Base-by-base conservation (phyloP, 2,329 filamentous ascomycete genomes). In the Tympanopsis confertula region DNA sequence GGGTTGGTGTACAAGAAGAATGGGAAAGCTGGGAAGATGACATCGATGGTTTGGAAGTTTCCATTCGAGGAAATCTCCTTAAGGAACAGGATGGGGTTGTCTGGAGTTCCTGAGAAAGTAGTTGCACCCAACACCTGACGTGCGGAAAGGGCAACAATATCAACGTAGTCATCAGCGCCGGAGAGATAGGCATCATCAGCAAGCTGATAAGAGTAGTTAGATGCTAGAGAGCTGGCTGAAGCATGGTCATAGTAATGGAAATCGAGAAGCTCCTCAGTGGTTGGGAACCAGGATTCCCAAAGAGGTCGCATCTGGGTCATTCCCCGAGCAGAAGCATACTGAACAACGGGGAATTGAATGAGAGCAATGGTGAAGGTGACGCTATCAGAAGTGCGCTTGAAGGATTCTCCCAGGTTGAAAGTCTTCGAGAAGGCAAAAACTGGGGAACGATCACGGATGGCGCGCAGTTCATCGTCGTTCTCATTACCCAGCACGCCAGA, bases 1-100 rank as follows among this genome's bases (percentile, higher is more conserved):
- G 85, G 85, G 47, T 88, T 87, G 14, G 84, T 87, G 52, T 89
- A 91, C 15, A 89, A 56, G 63, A 89, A 89, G 66, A 89, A 91
- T 0, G 86, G 84, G 57, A 86, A 88, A 0, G 84, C 72, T 0
- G 85, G 86, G 62, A 87, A 91, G 48, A 93, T 89, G 40, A 93
- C 83, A 59, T 89, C 84, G 10, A 91, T 82, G 0, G 85, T 91
- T 53, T 91, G 85, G 55, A 79, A 79, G 50, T 93, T 89, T 3
- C 85, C 85, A 48, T 89, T 83, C 2, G 82, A 87, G 1, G 82
- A 86, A 39, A 91, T 89, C 54, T 91, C 86, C 53, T 91, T 91
- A 42, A 89, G 61, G 58, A 91, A 91, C 17, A 91, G 56, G 30
- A 89, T 69, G 0, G 82, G 82, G 43, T 76, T 68, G 3, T 86